phyloP scores from a whole-genome alignment of 1,284 basidiomycete species.

The Takashimella koratensis region DNA sequence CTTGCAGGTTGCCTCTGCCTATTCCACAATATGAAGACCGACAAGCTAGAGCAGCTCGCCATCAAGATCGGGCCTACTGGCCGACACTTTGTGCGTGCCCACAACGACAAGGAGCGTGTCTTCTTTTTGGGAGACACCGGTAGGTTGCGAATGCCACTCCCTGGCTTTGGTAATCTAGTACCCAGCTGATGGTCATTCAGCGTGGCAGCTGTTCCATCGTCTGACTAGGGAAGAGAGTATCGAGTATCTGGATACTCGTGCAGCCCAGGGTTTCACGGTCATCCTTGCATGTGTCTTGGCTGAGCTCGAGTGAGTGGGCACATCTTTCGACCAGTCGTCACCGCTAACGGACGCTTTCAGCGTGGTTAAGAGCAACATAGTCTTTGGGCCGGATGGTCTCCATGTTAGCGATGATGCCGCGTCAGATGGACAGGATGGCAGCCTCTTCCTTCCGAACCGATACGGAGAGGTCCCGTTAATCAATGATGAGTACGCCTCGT shows the following conservation, averaged over 20 bases:
- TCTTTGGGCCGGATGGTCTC: neutral
- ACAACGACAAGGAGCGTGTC: slow-evolving; percentile 1
- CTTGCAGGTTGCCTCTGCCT: too few species aligned
- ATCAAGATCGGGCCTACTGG: slow-evolving; percentile 4
- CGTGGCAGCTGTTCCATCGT: slow-evolving; percentile 7
- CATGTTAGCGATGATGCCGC: neutral
- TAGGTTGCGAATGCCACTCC: too few species aligned
- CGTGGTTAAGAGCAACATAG: neutral
- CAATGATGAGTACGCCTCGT: slow-evolving; percentile 8
- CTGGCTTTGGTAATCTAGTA: too few species aligned
- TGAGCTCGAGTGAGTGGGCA: slow-evolving; percentile 2
- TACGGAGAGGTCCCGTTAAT: slow-evolving; percentile 5
- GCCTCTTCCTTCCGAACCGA: slow-evolving; percentile 6
- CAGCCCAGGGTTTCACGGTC: slow-evolving; percentile 4
- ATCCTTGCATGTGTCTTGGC: slow-evolving; percentile 2
- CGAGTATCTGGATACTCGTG: slow-evolving; percentile 1
- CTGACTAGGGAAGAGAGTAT: slow-evolving; percentile 6
- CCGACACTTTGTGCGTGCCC: slow-evolving; percentile 2
- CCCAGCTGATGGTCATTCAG: neutral
- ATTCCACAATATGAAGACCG: neutral
- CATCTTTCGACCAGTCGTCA: too few species aligned
- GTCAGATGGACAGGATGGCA: neutral
- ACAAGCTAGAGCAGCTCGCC: slow-evolving; percentile 1
- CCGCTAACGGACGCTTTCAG: neutral
- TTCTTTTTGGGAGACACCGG: slow-evolving; percentile 5